Percentiles rank a stretch among this genome's conserved stretches.
Conservation (phyloP, 257 asterid species). For the Leptodermis oblonga region DNA sequence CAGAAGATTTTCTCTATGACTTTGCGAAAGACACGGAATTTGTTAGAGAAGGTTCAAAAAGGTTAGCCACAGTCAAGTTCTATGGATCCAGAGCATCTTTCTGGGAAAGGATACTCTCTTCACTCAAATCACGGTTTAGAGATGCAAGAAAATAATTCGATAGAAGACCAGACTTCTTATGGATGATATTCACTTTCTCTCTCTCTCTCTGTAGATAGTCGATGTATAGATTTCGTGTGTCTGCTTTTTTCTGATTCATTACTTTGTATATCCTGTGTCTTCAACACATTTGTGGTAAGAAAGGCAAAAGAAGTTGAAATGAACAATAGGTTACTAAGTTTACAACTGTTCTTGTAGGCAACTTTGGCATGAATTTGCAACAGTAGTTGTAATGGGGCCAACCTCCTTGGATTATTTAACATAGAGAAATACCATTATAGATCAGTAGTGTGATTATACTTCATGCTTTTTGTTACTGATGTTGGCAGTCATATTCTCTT, state of each 20-base stretch:
- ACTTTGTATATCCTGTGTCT: neutral
- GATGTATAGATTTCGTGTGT: neutral
- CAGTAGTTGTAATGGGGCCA: no score
- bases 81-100: conserved; percentile 55
- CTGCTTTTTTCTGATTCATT: neutral
- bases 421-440: no score
- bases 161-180: neutral
- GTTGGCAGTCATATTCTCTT: no score
- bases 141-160: conserved; percentile 1
- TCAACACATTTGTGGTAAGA: neutral
- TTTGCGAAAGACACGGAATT: conserved; percentile 52
- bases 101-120: conserved; percentile 60
- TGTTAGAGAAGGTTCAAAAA: conserved; percentile 45
- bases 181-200: neutral
- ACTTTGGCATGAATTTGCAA: no score
- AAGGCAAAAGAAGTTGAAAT: neutral
- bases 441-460: no score
- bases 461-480: no score
- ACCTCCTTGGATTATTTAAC: no score
- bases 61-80: conserved; percentile 52
- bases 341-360: no score
- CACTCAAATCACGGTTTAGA: conserved; percentile 37
- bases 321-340: no score
- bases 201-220: neutral
- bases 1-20: conserved; percentile 27